Percentiles rank a stretch among this genome's conserved stretches.
Evolutionary conservation across 2,329 filamentous ascomycete species (phyloP).

Genomic region (Amauroascus niger): DNA sequence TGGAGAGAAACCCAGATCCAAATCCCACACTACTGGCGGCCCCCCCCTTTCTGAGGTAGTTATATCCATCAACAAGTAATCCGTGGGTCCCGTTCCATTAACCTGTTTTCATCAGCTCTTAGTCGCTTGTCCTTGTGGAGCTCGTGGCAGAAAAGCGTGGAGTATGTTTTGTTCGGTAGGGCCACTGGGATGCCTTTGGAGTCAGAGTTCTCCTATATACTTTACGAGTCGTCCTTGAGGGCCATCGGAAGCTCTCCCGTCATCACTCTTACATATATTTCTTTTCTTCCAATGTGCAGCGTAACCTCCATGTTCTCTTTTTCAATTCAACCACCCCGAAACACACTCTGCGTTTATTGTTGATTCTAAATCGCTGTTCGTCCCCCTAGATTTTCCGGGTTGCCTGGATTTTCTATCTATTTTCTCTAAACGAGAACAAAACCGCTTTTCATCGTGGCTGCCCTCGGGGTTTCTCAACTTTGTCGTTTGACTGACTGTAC

Average conservation of each 20-base stretch:
- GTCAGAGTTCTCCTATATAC: constrained; percentile 9
- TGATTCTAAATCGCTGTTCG: neutral
- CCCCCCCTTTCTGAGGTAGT: constrained; percentile 1
- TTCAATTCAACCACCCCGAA: neutral
- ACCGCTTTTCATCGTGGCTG: constrained; percentile 32
- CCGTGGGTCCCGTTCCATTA: constrained; percentile 14
- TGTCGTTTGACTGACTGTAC: constrained; percentile 23
- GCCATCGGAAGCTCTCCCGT: neutral
- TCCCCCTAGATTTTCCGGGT: neutral
- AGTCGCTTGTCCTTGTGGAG: constrained; percentile 6
- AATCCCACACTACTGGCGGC: constrained; percentile 5
- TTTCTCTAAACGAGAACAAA: neutral
- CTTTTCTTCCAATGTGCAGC: constrained; percentile 4
- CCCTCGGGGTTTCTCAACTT: constrained; percentile 32
- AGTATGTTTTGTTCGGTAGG: constrained; percentile 3
- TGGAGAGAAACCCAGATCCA: constrained; percentile 10
- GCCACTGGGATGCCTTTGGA: neutral
- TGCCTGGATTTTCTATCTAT: neutral
- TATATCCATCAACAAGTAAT: constrained; percentile 7
- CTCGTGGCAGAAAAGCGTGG: constrained; percentile 9
- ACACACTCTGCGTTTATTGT: neutral
- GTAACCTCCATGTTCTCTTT: neutral
- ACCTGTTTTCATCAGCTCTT: constrained; percentile 11
- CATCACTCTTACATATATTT: constrained; percentile 4
- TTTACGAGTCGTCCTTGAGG: constrained; percentile 1